phyloP scores from a whole-genome alignment of 2,329 filamentous ascomycete species.

The Venturia effusa region DNA sequence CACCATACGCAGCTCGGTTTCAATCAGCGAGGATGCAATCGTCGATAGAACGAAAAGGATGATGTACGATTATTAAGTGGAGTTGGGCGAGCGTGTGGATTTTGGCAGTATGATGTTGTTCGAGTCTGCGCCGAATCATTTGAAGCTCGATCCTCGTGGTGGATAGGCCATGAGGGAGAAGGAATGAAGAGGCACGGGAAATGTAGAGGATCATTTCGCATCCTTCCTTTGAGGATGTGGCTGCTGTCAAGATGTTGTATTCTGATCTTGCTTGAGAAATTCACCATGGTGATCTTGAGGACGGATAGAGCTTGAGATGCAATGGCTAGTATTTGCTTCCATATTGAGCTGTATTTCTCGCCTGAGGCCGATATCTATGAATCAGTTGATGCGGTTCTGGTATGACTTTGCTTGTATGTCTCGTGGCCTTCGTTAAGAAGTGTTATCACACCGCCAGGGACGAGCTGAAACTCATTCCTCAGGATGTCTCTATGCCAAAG shows the following conservation, averaged over 20 bases:
- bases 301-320: no score
- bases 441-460: no score
- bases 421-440: no score
- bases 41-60: no score
- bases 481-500: neutral
- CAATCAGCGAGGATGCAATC: no score
- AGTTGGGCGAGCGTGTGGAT: neutral
- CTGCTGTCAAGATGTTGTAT: neutral
- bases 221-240: neutral
- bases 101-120: neutral
- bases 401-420: neutral
- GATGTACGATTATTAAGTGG: neutral
- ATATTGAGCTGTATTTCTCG: no score
- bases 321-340: no score
- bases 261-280: neutral
- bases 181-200: neutral
- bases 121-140: neutral
- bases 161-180: neutral
- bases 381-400: no score
- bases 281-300: no score
- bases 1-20: neutral
- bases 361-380: no score
- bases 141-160: neutral
- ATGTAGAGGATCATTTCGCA: neutral
- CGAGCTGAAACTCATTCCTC: no score